Conservation (phyloP, 352 stramenopile species). For the Globisporangium abappressorium region DNA sequence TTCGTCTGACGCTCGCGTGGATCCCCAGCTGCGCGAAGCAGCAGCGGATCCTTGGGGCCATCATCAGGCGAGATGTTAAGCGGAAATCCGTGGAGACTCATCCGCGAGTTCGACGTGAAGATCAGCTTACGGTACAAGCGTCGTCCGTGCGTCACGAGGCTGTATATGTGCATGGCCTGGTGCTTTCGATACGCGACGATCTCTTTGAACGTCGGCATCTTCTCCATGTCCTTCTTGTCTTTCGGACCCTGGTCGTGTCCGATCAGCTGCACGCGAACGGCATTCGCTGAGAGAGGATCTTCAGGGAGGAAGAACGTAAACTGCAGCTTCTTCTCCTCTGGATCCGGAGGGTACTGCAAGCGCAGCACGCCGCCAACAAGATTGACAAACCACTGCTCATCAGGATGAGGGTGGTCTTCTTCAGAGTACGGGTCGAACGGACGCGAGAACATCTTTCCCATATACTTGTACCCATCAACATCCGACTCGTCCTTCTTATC, state of each 20-base stretch:
- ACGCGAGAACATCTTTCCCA: conserved; percentile 60
- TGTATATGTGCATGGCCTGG: conserved; percentile 95
- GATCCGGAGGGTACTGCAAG: conserved; percentile 68
- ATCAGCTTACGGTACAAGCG: conserved; percentile 95
- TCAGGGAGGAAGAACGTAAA: conserved; percentile 72
- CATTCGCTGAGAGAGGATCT: conserved; percentile 40
- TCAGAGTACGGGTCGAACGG: conserved; percentile 81
- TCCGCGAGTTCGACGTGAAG: conserved; percentile 95
- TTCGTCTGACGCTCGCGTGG: conserved; percentile 54
- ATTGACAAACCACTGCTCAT: conserved; percentile 76
- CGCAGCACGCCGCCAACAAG: conserved; percentile 57
- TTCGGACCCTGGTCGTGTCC: conserved; percentile 66
- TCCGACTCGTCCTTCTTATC: conserved; percentile 25
- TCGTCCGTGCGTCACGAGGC: conserved; percentile 95
- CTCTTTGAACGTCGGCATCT: conserved; percentile 95
- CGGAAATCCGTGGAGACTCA: conserved; percentile 92
- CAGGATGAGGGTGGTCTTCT: conserved; percentile 55
- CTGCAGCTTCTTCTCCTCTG: conserved; percentile 78
- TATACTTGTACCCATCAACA: conserved; percentile 54
- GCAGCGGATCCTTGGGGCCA: conserved; percentile 50
- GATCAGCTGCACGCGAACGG: conserved; percentile 53
- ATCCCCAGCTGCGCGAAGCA: conserved; percentile 67
- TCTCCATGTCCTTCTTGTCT: conserved; percentile 73
- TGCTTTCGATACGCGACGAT: conserved; percentile 92
- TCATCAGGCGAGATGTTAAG: conserved; percentile 60